A percentile compares a stretch with the other conserved stretches of the same genome.
These are phyloP conservation scores for Podospora pseudocomata DNA, from an alignment of 495 filamentous ascomycete species.

Conservation along the genomic window DNA sequence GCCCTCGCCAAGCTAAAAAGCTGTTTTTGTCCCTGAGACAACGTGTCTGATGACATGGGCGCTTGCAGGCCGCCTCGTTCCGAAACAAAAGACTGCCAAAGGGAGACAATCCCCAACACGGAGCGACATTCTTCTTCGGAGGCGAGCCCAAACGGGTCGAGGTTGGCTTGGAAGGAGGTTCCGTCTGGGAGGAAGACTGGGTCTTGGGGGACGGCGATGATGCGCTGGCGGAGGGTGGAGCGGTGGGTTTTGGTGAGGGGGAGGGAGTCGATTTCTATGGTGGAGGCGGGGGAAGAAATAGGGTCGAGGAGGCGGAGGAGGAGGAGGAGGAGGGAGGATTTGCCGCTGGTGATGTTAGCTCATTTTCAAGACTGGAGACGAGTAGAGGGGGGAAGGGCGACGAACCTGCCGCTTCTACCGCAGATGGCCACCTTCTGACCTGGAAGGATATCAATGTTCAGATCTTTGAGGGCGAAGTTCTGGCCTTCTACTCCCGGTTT, in stretches of 20 bases:
- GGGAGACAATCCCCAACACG: slow-evolving; percentile 48
- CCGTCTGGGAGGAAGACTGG: slow-evolving; percentile 53
- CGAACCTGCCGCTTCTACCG: slow-evolving; percentile 26
- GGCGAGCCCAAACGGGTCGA: slow-evolving; percentile 37
- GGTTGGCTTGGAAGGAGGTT: slow-evolving; percentile 40
- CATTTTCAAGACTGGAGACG: too few species aligned
- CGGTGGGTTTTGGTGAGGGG: slow-evolving; percentile 21
- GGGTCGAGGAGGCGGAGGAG: slow-evolving; percentile 91
- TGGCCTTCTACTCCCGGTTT: slow-evolving; percentile 31
- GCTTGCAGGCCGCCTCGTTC: slow-evolving; percentile 51
- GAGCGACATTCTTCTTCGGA: slow-evolving; percentile 40
- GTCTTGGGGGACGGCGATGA: slow-evolving; percentile 50
- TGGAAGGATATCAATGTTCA: slow-evolving; percentile 21
- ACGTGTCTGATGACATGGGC: slow-evolving; percentile 46
- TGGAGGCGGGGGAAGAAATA: slow-evolving; percentile 45
- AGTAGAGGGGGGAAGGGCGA: not conserved
- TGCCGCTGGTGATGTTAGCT: slow-evolving; percentile 48
- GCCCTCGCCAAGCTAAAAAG: slow-evolving; percentile 63
- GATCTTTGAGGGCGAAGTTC: slow-evolving; percentile 22
- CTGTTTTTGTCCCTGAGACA: slow-evolving; percentile 62
- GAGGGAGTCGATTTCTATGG: slow-evolving; percentile 18
- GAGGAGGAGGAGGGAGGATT: slow-evolving; percentile 84
- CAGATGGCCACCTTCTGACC: slow-evolving; percentile 29
- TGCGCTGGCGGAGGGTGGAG: slow-evolving; percentile 18
- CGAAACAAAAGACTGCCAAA: slow-evolving; percentile 44